These are phyloP conservation scores for Trichophyton verrucosum DNA, from an alignment of 2,329 filamentous ascomycete genomes.

Conservation along the genomic window DNA sequence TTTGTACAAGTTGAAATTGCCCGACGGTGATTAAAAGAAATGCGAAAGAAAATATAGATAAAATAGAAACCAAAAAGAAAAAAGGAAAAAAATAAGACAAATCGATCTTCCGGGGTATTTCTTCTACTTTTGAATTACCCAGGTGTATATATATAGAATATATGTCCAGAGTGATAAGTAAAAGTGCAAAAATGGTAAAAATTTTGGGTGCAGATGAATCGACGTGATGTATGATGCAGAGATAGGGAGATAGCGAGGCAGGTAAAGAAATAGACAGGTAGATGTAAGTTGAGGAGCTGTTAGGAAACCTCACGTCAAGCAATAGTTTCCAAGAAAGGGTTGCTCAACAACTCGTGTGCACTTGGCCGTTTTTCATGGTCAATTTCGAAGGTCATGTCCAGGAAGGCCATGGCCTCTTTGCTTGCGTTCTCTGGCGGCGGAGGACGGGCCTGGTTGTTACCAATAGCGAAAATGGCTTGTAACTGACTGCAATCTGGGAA, in stretches of 20 bases:
- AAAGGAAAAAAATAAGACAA: not conserved
- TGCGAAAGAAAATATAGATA: not conserved
- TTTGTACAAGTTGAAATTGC: not conserved
- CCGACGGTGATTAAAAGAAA: not conserved
- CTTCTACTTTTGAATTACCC: not conserved
- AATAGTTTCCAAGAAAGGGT: conserved; percentile 66
- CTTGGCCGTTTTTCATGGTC: conserved; percentile 86
- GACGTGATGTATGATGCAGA: not conserved
- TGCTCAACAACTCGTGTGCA: conserved; percentile 78
- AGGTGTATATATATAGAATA: not conserved
- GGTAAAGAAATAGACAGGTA: too few relatives aligned
- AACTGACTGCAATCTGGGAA: conserved; percentile 96
- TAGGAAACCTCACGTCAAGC: conserved; percentile 31
- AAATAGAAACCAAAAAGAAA: not conserved
- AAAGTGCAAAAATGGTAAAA: not conserved
- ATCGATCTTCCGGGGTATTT: not conserved
- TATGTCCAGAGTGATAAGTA: not conserved
- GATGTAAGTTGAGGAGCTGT: not conserved
- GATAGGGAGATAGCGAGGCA: not conserved
- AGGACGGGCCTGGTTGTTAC: conserved; percentile 71
- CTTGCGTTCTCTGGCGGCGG: conserved; percentile 80
- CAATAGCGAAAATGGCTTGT: conserved; percentile 98
- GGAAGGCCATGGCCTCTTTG: conserved; percentile 69
- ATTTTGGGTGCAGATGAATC: not conserved
- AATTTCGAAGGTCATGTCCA: conserved; percentile 85